These are phyloP conservation scores for Grammothele lineata DNA, from an alignment of 768 basidiomycete genomes.

Conservation along the genomic window DNA sequence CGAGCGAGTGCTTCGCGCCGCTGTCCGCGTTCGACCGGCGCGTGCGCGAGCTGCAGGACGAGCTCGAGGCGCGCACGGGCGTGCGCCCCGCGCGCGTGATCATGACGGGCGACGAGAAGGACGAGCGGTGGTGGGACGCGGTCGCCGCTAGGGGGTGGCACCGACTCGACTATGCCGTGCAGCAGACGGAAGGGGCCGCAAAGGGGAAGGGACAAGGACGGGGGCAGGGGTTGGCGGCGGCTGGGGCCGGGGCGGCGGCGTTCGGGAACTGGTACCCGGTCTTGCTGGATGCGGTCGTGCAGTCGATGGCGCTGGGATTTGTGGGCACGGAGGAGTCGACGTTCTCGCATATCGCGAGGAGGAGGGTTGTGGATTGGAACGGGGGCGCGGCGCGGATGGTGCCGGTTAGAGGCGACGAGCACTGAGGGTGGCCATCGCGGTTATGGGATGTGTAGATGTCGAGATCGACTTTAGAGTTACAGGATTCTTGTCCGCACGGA, in stretches of 20 bases:
- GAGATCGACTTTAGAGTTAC: too few relatives aligned
- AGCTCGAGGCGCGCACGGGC: conserved; percentile 27
- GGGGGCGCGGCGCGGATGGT: conserved; percentile 47
- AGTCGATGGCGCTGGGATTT: conserved; percentile 62
- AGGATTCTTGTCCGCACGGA: too few relatives aligned
- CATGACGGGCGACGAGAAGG: conserved; percentile 40
- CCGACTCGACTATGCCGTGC: conserved; percentile 27
- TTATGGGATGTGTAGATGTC: too few relatives aligned
- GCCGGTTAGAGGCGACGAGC: too few relatives aligned
- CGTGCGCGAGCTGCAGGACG: conserved; percentile 35
- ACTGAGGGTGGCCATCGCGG: too few relatives aligned
- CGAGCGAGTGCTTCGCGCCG: conserved; percentile 36
- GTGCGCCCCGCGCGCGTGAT: conserved; percentile 31
- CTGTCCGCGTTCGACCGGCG: conserved; percentile 30
- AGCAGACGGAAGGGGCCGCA: too few relatives aligned
- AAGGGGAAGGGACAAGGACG: too few relatives aligned
- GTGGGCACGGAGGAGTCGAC: conserved; percentile 72
- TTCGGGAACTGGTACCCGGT: conserved; percentile 50
- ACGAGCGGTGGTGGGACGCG: conserved; percentile 36
- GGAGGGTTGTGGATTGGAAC: conserved; percentile 64
- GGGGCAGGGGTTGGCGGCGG: too few relatives aligned
- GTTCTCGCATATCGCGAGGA: conserved; percentile 63
- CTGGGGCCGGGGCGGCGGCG: too few relatives aligned
- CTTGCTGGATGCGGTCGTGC: conserved; percentile 68
- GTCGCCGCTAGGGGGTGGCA: conserved; percentile 34